Evolutionary conservation across 179 eudicot species (phyloP).

Genomic region (Corrigiola litoralis): DNA sequence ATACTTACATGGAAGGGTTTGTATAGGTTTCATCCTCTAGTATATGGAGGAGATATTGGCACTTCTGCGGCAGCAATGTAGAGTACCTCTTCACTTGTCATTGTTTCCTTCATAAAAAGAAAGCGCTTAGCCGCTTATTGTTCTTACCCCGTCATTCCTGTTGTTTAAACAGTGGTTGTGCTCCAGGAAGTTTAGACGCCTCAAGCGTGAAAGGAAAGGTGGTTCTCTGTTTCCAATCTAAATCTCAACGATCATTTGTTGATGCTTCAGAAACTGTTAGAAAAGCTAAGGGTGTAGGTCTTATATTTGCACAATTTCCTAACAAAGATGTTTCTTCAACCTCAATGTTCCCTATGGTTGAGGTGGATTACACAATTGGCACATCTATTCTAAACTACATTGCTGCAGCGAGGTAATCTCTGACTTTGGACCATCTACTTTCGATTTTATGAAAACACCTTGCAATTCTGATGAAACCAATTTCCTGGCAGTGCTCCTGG

Average conservation of each 20-base stretch:
- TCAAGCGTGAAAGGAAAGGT: constrained; percentile 36
- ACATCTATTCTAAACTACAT: constrained; percentile 31
- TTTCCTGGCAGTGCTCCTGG: too few relatives aligned
- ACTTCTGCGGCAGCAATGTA: constrained; percentile 17
- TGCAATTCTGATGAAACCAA: too few relatives aligned
- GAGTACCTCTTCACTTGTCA: background rate
- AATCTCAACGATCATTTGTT: constrained; percentile 17
- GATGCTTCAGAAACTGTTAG: constrained; percentile 21
- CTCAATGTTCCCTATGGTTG: constrained; percentile 25
- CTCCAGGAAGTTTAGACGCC: constrained; percentile 26
- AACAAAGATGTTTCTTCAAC: constrained; percentile 20
- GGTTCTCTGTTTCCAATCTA: constrained; percentile 39
- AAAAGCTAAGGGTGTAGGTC: constrained; percentile 25
- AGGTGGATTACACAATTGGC: constrained; percentile 33
- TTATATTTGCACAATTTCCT: constrained; percentile 34
- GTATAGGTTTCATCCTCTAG: constrained; percentile 28
- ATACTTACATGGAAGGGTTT: constrained; percentile 20
- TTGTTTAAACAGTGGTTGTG: constrained; percentile 27
- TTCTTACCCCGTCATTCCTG: background rate
- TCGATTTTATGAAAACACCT: too few relatives aligned
- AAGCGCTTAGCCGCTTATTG: background rate
- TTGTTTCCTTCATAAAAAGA: background rate
- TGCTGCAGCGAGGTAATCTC: constrained; percentile 28
- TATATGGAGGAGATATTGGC: constrained; percentile 33
- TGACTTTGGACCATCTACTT: background rate